Evolutionary conservation across 2,329 filamentous ascomycete species (phyloP), one percentile per base, ranked within the genome.

Genomic region (Scedosporium apiospermum): DNA sequence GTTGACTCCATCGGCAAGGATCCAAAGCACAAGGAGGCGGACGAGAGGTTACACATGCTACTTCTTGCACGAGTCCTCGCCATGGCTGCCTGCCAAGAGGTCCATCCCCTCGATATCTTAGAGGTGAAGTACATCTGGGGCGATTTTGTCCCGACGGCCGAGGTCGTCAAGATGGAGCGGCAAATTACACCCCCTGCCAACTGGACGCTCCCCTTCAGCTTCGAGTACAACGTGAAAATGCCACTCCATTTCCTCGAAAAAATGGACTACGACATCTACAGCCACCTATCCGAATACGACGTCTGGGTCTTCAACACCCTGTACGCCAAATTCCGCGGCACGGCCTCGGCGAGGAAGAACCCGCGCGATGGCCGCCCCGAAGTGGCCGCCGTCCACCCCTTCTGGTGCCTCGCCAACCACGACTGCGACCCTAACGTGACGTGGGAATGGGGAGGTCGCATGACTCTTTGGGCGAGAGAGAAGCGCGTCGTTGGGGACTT

Each of bases 321-420:
- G 4, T 96, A 93, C 73, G 86, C 90, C 66, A 98, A 98, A 73
- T 96, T 97, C 73, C 85, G 95, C 26, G 95, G 91, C 61, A 96
- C 93, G 0, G 95, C 95, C 0, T 96, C 91, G 2, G 93, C 93
- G 4, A 84, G 90, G 46, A 88, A 95, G 67, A 91, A 85, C 65
- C 82, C 82, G 0, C 83, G 84, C 68, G 90, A 93, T 65, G 90
- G 92, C 3, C 85, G 90, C 9, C 93, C 95, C 0, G 95, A 98
- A 69, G 89, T 96, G 4, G 91, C 91, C 30, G 93, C 93, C 30
- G 93, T 98, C 30, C 93, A 98, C 75, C 92, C 93, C 1, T 86
- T 96, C 68, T 99, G 95, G 92, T 98, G 93, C 75, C 80, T 98
- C 34, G 93, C 93, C 30, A 99, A 99, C 70, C 95, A 99, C 73